phyloP scores from a whole-genome alignment of 2,329 filamentous ascomycete species.

The Penicillium sp. region DNA sequence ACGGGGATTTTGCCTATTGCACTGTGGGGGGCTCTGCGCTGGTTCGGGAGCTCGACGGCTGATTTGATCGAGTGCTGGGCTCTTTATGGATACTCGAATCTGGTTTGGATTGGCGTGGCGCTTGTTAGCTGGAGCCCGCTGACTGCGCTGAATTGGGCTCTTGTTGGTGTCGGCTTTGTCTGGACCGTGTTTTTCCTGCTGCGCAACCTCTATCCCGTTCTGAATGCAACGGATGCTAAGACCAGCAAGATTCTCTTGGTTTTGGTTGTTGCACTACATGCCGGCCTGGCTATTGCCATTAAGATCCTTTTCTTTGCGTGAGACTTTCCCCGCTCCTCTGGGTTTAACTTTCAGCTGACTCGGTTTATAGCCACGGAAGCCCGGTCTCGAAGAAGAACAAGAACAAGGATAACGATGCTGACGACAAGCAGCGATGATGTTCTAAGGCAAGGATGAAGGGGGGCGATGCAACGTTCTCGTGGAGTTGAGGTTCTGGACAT shows the following conservation, averaged over 20 bases:
- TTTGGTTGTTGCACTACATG: conserved; percentile 76
- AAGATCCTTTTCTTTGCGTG: conserved; percentile 93
- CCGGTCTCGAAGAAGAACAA: conserved; percentile 48
- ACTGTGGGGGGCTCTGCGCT: conserved; percentile 82
- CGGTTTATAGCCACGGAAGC: conserved; percentile 54
- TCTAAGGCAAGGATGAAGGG: conserved; percentile 15
- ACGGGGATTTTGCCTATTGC: conserved; percentile 78
- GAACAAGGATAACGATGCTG: conserved; percentile 23
- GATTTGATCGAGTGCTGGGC: conserved; percentile 94
- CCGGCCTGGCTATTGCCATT: conserved; percentile 86
- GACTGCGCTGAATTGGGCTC: conserved; percentile 83
- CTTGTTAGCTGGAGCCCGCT: conserved; percentile 85
- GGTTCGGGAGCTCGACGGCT: conserved; percentile 90
- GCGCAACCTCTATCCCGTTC: conserved; percentile 81
- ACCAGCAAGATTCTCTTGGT: conserved; percentile 83
- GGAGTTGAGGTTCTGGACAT: conserved; percentile 4
- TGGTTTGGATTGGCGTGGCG: conserved; percentile 95
- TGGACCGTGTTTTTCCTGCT: conserved; percentile 78
- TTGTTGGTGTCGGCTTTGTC: conserved; percentile 80
- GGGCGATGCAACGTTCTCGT: neutral
- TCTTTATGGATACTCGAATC: conserved; percentile 90
- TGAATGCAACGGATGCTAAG: conserved; percentile 87
- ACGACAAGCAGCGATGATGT: conserved; percentile 32
- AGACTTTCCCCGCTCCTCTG: conserved; percentile 23
- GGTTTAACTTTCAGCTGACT: conserved; percentile 5